Evolutionary conservation across 345 rosid genomes (phyloP), one percentile per base, ranked within the genome.

Genomic region (Eucalyptus sp.): DNA sequence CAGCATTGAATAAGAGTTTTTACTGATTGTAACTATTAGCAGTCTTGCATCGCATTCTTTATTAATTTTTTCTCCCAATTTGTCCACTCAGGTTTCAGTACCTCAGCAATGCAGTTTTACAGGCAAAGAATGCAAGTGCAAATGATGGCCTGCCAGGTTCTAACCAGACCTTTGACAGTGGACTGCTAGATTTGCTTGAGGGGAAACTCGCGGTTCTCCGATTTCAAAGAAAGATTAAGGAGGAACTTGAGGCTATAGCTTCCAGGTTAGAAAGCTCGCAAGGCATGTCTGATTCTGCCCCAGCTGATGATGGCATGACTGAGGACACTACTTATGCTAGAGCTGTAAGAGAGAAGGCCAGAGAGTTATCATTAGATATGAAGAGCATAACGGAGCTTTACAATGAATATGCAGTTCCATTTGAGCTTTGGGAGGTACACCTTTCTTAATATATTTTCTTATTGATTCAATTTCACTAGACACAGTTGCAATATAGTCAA

Each of bases 371-470:
- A 31, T 91, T 92, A 88, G 99, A 98, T 93, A 94, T 96, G 89
- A 98, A 97, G 92, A 98, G 96, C 92, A 95, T 98, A 90, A 98
- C 99, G 66, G 96, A 98, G 92, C 93, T 98, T 88, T 98, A 96
- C 90, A 98, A 97, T 92, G 99, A 98, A 58, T 98, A 94, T 93
- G 99, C 99, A 76, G 99, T 96, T 91, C 99, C 98, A 58, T 98
- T 97, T 92, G 98, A 94, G 91, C 96, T 96, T 88, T 98, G 99
- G 99, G 99, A 97, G 99, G 99, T 96, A 91, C 41, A 84, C 89
- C 85, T 90, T 29, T 29, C 31, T 54, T 37, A 88, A 29, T 20
- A 51, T 68, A 68, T 76, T 68, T 25, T 86, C 49, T 86, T 86
- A 10, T 71, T 37, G 83, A 18, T 37, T 46, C 46, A 71, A 71